A percentile compares a stretch with the other conserved stretches of the same genome.
phyloP scores from a whole-genome alignment of 495 filamentous ascomycete species.

The Aspergillus avenaceus region DNA sequence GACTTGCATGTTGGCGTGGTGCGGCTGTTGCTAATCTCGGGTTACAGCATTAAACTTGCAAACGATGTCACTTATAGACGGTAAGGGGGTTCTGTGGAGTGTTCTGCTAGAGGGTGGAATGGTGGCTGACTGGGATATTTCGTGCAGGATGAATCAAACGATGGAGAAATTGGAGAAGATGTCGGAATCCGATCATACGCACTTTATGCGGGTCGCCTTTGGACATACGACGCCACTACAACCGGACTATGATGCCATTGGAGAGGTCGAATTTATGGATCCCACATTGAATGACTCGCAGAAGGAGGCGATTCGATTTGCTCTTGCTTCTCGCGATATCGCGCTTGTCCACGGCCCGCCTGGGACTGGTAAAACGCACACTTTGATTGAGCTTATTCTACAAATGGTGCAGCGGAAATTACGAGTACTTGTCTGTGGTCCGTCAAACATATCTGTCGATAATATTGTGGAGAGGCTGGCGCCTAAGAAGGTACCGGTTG shows the following conservation, averaged over 20 bases:
- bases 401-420: slow-evolving; percentile 70
- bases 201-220: slow-evolving; percentile 80
- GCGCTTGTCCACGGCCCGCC: slow-evolving; percentile 94
- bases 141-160: slow-evolving; percentile 73
- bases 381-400: slow-evolving; percentile 88
- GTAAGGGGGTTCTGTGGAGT: slow-evolving; percentile 32
- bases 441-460: slow-evolving; percentile 94
- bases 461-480: slow-evolving; percentile 96
- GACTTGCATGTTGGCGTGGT: background rate
- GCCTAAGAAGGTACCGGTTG: slow-evolving; percentile 75
- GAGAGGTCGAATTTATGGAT: slow-evolving; percentile 70
- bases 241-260: slow-evolving; percentile 49
- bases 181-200: slow-evolving; percentile 61
- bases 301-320: slow-evolving; percentile 86
- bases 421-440: slow-evolving; percentile 86
- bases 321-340: slow-evolving; percentile 75
- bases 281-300: slow-evolving; percentile 81
- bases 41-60: slow-evolving; percentile 74
- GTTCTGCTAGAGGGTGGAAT: background rate
- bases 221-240: slow-evolving; percentile 47
- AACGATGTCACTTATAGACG: slow-evolving; percentile 91
- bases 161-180: slow-evolving; percentile 80
- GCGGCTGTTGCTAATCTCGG: slow-evolving; percentile 4
- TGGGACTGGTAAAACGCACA: slow-evolving; percentile 96
- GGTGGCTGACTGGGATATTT: background rate